phyloP scores from a whole-genome alignment of 805 yeast species.

The Starmerella floricola region DNA sequence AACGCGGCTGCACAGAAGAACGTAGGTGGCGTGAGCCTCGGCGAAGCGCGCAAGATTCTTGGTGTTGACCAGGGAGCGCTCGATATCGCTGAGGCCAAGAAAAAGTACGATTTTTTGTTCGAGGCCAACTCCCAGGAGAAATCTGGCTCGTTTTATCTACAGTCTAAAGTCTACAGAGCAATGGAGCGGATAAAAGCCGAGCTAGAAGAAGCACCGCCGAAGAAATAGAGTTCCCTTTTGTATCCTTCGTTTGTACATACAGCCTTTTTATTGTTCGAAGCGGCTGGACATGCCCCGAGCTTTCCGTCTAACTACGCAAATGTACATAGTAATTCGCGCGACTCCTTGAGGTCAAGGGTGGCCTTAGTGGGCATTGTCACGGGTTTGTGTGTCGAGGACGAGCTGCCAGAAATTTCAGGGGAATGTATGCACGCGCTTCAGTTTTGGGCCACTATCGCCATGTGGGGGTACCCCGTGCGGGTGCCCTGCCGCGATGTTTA shows the following conservation, averaged over 20 bases:
- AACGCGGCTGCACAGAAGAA: constrained; percentile 34
- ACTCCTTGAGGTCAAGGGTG: no score
- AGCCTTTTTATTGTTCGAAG: background rate
- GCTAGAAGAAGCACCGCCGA: constrained; percentile 31
- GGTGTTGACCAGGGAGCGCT: constrained; percentile 53
- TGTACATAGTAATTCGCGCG: no score
- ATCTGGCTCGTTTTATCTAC: constrained; percentile 91
- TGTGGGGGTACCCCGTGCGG: no score
- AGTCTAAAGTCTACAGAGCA: constrained; percentile 86
- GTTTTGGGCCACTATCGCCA: no score
- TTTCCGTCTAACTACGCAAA: no score
- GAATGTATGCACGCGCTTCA: no score
- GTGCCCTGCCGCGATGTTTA: no score
- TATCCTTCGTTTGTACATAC: background rate
- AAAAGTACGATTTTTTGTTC: constrained; percentile 70
- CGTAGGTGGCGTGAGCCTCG: constrained; percentile 69
- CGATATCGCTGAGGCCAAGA: constrained; percentile 42
- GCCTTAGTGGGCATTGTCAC: no score
- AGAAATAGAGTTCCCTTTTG: background rate
- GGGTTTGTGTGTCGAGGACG: no score
- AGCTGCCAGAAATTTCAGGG: no score
- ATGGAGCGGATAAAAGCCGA: constrained; percentile 82
- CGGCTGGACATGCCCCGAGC: no score
- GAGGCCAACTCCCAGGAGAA: constrained; percentile 84
- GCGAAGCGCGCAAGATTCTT: constrained; percentile 83